Percentiles rank a stretch among this genome's conserved stretches.
Evolutionary conservation across 345 rosid species (phyloP).

Genomic region (Syzygium jambos): DNA sequence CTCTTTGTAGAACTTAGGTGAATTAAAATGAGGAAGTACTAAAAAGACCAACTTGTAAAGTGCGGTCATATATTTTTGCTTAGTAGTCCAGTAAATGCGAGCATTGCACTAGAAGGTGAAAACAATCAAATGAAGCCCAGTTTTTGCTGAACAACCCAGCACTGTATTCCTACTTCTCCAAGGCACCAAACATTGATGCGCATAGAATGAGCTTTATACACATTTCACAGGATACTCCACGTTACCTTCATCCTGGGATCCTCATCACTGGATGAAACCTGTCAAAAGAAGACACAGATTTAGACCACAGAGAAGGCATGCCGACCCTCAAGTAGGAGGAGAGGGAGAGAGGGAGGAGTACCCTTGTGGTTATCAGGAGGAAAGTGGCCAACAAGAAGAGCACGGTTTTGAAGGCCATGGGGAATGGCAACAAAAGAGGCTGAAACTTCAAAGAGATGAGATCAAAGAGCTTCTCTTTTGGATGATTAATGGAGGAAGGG

Average conservation of each 20-base stretch:
- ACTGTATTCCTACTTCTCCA: not conserved
- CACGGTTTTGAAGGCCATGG: constrained; percentile 7
- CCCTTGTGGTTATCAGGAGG: constrained; percentile 19
- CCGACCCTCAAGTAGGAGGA: not conserved
- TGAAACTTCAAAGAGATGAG: not conserved
- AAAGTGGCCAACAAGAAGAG: constrained; percentile 18
- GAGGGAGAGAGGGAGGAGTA: not conserved
- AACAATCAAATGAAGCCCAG: not conserved
- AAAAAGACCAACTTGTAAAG: not conserved
- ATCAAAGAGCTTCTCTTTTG: not conserved
- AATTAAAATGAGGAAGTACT: not conserved
- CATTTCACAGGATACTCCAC: not conserved
- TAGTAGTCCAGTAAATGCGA: not conserved
- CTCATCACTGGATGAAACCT: constrained; percentile 19
- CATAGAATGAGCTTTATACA: not conserved
- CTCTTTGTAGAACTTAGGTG: not conserved
- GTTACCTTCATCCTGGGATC: constrained; percentile 11
- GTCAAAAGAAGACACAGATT: not conserved
- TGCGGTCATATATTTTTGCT: not conserved
- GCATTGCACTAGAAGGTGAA: not conserved
- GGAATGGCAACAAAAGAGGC: not conserved
- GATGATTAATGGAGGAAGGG: not conserved
- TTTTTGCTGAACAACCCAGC: not conserved
- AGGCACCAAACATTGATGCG: not conserved
- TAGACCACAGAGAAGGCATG: not conserved